Evolutionary conservation across 768 basidiomycete species (phyloP).

Genomic region (Auricularia sp.): DNA sequence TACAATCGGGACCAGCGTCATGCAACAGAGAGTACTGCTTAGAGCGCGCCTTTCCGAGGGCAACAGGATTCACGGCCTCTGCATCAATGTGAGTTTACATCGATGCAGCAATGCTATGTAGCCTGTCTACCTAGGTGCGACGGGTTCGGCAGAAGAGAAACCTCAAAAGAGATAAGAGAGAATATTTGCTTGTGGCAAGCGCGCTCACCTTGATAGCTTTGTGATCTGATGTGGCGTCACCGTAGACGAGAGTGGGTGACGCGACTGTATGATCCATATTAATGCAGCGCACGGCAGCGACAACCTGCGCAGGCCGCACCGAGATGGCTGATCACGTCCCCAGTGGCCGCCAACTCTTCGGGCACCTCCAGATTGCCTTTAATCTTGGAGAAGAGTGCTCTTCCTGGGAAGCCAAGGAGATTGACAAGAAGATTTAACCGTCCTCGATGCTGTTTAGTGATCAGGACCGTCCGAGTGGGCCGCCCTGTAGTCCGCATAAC

Average conservation of each 20-base stretch:
- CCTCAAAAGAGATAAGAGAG: constrained; percentile 4
- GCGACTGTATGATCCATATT: constrained; percentile 33
- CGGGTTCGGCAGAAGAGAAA: constrained; percentile 18
- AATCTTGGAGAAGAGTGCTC: constrained; percentile 77
- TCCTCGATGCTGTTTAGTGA: constrained; percentile 47
- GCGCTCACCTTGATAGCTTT: constrained; percentile 61
- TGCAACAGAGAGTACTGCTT: constrained; percentile 78
- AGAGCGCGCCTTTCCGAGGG: constrained; percentile 80
- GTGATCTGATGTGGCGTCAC: constrained; percentile 22
- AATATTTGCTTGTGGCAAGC: constrained; percentile 37
- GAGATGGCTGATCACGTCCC: constrained; percentile 85
- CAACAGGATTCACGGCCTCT: constrained; percentile 87
- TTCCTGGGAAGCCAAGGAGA: constrained; percentile 55
- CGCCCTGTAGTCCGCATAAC: not conserved
- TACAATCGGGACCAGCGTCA: constrained; percentile 38
- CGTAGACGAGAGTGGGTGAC: constrained; percentile 54
- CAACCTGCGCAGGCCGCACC: constrained; percentile 24
- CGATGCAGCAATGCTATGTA: not conserved
- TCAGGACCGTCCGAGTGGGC: not conserved
- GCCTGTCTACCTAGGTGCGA: constrained; percentile 18
- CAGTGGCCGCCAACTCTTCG: constrained; percentile 55
- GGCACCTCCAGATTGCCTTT: constrained; percentile 68
- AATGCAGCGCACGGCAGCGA: not conserved
- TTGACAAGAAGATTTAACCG: constrained; percentile 79
- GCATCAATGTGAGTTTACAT: not conserved